These are phyloP conservation scores for Arachis stenosperma DNA, from an alignment of 306 rosid species.

Conservation along the genomic window DNA sequence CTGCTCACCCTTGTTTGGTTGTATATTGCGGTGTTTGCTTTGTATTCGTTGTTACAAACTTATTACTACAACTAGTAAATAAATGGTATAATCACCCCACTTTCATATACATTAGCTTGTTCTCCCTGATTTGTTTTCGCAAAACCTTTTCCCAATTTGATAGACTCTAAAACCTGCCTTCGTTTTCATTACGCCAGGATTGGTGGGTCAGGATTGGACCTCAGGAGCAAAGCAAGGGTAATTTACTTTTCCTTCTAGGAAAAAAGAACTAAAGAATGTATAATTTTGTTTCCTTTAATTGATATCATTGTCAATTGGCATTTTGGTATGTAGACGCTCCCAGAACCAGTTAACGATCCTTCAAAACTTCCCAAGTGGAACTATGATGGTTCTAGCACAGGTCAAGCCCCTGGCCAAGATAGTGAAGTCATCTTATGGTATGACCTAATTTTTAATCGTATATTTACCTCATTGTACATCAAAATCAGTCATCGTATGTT, in stretches of 20 bases:
- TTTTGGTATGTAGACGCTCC: constrained; percentile 45
- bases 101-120: constrained; percentile 24
- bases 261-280: not conserved
- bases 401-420: constrained; percentile 95
- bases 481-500: too few relatives aligned
- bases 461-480: too few relatives aligned
- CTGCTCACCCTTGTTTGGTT: not conserved
- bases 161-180: constrained; percentile 12
- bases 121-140: not conserved
- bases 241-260: not conserved
- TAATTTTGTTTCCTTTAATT: not conserved
- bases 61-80: not conserved
- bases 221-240: constrained; percentile 98
- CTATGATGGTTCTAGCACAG: constrained; percentile 97
- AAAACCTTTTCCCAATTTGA: constrained; percentile 2
- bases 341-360: constrained; percentile 51
- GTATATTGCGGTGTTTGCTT: not conserved
- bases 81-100: not conserved
- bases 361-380: constrained; percentile 59
- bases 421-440: constrained; percentile 96
- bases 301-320: not conserved
- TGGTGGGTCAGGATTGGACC: constrained; percentile 94
- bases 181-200: constrained; percentile 54
- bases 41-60: constrained; percentile 9
- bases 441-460: constrained; percentile 8